Conservation (phyloP, 2,329 filamentous ascomycete species). For the Claviceps quebecensis region DNA sequence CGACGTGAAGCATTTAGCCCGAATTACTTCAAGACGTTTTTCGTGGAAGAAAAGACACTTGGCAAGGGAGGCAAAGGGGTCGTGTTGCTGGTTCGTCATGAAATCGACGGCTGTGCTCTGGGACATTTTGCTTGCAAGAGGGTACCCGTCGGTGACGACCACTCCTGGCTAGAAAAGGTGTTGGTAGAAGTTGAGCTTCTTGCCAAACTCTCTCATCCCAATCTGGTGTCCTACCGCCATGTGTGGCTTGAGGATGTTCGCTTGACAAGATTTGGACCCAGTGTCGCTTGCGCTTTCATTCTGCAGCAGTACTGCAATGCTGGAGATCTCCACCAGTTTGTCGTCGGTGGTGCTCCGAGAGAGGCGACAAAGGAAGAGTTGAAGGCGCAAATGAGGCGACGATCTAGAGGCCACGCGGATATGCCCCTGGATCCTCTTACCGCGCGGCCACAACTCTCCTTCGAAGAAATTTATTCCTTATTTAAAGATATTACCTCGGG, state of each 20-base stretch:
- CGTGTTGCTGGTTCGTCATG: slow-evolving; percentile 82
- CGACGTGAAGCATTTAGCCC: slow-evolving; percentile 77
- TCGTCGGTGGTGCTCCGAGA: slow-evolving; percentile 53
- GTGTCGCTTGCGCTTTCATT: slow-evolving; percentile 89
- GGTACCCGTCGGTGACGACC: slow-evolving; percentile 88
- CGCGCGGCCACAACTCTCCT: slow-evolving; percentile 36
- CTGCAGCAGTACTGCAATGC: slow-evolving; percentile 95
- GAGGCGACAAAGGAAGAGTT: slow-evolving; percentile 66
- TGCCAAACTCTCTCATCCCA: slow-evolving; percentile 83
- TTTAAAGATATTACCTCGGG: slow-evolving; percentile 93
- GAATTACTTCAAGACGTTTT: slow-evolving; percentile 86
- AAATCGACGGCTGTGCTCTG: slow-evolving; percentile 76
- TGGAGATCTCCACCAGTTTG: slow-evolving; percentile 78
- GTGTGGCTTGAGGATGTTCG: slow-evolving; percentile 90
- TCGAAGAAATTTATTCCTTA: slow-evolving; percentile 92
- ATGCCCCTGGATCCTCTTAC: slow-evolving; percentile 34
- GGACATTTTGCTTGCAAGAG: slow-evolving; percentile 94
- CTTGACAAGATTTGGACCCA: slow-evolving; percentile 75
- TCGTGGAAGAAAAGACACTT: slow-evolving; percentile 74
- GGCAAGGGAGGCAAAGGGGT: slow-evolving; percentile 90
- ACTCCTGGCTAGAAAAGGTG: slow-evolving; percentile 88
- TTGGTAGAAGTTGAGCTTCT: slow-evolving; percentile 86
- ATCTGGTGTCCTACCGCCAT: slow-evolving; percentile 90
- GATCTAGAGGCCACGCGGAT: slow-evolving; percentile 65
- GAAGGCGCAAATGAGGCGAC: slow-evolving; percentile 73